Conservation (phyloP, 2,329 filamentous ascomycete genomes). For the Arthroderma sp. region DNA sequence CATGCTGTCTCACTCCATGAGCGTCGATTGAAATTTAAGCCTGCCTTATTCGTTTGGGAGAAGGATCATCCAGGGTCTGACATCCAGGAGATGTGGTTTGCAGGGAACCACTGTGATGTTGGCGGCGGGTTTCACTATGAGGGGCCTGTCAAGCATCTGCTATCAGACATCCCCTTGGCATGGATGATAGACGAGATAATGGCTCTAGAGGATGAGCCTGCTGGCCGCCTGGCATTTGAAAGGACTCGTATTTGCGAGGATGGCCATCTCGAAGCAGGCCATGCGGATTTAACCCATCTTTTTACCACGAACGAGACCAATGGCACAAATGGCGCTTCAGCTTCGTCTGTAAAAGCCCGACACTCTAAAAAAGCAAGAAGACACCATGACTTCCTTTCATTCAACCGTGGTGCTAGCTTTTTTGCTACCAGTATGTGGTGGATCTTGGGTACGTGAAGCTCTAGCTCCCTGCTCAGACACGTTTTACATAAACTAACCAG, state of each 20-base stretch:
- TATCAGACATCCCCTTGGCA: constrained; percentile 39
- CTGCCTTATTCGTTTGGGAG: constrained; percentile 29
- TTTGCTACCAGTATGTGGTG: constrained; percentile 22
- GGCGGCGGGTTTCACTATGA: constrained; percentile 40
- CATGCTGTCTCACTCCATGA: constrained; percentile 44
- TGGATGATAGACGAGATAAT: constrained; percentile 42
- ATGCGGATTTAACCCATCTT: constrained; percentile 1
- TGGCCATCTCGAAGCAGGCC: constrained; percentile 8
- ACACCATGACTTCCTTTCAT: constrained; percentile 23
- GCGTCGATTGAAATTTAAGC: constrained; percentile 43
- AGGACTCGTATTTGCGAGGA: constrained; percentile 10
- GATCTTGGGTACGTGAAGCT: constrained; percentile 16
- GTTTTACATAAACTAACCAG: not conserved
- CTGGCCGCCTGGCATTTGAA: constrained; percentile 15
- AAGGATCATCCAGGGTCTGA: constrained; percentile 22
- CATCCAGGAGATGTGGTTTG: constrained; percentile 44
- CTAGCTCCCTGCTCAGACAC: not conserved
- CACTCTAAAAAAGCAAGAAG: constrained; percentile 10
- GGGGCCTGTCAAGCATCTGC: constrained; percentile 15
- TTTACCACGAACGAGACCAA: not conserved
- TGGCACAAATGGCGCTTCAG: not conserved
- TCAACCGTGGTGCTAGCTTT: constrained; percentile 18
- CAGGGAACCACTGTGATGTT: constrained; percentile 41
- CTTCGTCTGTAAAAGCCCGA: constrained; percentile 9
- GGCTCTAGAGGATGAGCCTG: constrained; percentile 12